Base-by-base conservation (phyloP, 2,329 filamentous ascomycete genomes). In the Fusarium acutatum region DNA sequence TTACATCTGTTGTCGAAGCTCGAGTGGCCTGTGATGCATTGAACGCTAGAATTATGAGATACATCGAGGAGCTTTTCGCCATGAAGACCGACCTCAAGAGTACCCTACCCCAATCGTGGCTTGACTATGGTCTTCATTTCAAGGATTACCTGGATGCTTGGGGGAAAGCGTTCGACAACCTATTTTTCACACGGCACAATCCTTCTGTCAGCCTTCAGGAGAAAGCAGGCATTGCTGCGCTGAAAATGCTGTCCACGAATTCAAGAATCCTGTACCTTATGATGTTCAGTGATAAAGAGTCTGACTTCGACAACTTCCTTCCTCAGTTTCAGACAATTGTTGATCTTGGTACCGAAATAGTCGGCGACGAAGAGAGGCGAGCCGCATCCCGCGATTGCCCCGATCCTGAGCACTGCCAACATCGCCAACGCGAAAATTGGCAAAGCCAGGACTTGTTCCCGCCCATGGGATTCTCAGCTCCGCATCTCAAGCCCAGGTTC, bases 241-340 rank as follows among this genome's bases (percentile, higher is more conserved):
- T 91, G 11, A 90, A 91, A 74, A 91, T 91, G 89, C 86, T 86
- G 61, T 88, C 90, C 66, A 83, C 89, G 57, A 91, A 90, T 84
- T 85, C 84, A 15, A 82, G 84, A 50, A 83, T 91, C 38, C 80
- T 91, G 11, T 90, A 89, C 71, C 81, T 87, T 44, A 90, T 90
- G 87, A 88, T 88, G 15, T 92, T 90, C 74, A 88, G 85, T 76
- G 86, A 88, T 58, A 87, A 82, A 50, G 90, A 92, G 77, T 85
- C 86, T 60, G 84, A 88, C 40, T 91, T 91, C 66, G 90, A 92
- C 73, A 77, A 79, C 15, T 90, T 89, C 69, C 80, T 84, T 11
- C 79, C 82, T 1, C 83, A 86, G 28, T 91, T 91, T 70, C 83
- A 83, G 64, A 79, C 82, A 28, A 90, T 91, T 73, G 87, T 91